Conservation (phyloP, 1,284 basidiomycete species). For the Neonothopanus nambi region DNA sequence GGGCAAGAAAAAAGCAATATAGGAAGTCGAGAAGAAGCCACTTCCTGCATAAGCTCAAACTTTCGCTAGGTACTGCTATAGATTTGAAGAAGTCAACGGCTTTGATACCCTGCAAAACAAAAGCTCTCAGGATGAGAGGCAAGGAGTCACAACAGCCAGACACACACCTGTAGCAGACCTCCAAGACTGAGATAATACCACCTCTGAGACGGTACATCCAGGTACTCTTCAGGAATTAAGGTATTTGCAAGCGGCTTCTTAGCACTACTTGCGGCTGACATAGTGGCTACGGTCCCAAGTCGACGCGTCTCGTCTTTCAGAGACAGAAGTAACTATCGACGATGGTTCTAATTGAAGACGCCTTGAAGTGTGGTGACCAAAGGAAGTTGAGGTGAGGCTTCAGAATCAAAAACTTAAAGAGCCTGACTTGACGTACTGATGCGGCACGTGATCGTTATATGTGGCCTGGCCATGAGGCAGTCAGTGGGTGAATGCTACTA, state of each 20-base stretch:
- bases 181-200: conserved; percentile 59
- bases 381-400: too few relatives aligned
- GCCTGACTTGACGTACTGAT: too few relatives aligned
- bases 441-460: conserved; percentile 1
- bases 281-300: not conserved
- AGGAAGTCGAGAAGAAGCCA: conserved; percentile 72
- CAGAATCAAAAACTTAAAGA: too few relatives aligned
- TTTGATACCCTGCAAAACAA: conserved; percentile 57
- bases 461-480: too few relatives aligned
- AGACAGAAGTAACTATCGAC: not conserved
- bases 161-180: conserved; percentile 50
- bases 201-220: conserved; percentile 59
- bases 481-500: too few relatives aligned
- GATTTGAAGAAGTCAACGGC: conserved; percentile 58
- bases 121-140: not conserved
- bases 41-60: conserved; percentile 51
- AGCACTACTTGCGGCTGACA: conserved; percentile 10
- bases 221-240: conserved; percentile 48
- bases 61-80: conserved; percentile 43
- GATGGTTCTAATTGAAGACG: not conserved
- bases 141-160: not conserved
- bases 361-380: not conserved
- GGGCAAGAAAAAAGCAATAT: conserved; percentile 60
- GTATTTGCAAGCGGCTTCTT: conserved; percentile 10
- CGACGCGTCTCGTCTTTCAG: not conserved